These are phyloP conservation scores for Sisymbrium irio DNA, from an alignment of 345 rosid species.

Conservation along the genomic window DNA sequence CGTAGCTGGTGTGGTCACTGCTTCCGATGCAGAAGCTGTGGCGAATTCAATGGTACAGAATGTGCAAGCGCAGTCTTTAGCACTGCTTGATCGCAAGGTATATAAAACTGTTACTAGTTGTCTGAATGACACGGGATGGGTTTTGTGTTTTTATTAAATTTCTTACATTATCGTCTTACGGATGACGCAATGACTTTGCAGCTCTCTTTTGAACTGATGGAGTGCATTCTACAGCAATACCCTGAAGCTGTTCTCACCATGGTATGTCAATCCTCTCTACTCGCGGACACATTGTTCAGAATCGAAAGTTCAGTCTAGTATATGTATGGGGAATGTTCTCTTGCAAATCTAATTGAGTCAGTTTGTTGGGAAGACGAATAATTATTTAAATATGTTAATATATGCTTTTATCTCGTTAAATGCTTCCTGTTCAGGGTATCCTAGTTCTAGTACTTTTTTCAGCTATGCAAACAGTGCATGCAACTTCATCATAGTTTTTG, in stretches of 20 bases:
- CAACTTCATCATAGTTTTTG: background rate
- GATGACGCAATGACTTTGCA: conserved; percentile 36
- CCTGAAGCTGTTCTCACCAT: conserved; percentile 46
- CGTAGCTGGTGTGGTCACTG: conserved; percentile 45
- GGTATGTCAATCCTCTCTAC: too few relatives aligned
- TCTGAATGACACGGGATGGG: conserved; percentile 10
- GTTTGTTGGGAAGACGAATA: background rate
- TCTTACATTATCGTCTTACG: background rate
- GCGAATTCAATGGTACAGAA: conserved; percentile 46
- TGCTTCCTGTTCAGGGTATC: background rate
- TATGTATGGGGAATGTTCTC: too few relatives aligned
- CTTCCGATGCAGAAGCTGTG: conserved; percentile 60
- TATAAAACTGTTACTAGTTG: background rate
- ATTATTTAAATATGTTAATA: background rate
- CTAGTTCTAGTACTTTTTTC: background rate
- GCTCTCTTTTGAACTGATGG: conserved; percentile 86
- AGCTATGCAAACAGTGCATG: background rate
- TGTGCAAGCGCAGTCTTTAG: conserved; percentile 77
- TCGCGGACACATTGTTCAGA: too few relatives aligned
- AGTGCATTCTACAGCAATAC: conserved; percentile 63
- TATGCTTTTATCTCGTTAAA: background rate
- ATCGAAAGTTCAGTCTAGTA: too few relatives aligned
- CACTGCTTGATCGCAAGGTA: conserved; percentile 78
- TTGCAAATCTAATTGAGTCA: background rate
- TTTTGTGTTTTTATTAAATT: conserved; percentile 7